These are phyloP conservation scores for Neofusicoccum parvum DNA, from an alignment of 2,329 filamentous ascomycete species.

Conservation along the genomic window DNA sequence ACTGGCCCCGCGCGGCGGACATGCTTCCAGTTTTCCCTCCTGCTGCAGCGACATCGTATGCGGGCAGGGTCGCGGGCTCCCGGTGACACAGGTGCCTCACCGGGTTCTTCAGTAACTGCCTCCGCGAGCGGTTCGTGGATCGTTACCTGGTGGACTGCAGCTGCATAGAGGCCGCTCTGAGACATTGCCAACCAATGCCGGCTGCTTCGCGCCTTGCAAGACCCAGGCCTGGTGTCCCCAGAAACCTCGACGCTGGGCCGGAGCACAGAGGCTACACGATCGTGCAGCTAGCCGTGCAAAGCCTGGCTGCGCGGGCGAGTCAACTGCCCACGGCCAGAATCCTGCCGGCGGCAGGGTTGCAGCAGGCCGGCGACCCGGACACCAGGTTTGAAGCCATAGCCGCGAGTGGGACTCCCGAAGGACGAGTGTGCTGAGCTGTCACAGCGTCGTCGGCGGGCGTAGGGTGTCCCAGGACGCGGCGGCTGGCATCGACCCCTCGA, in stretches of 20 bases:
- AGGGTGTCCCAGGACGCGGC: slow-evolving; percentile 1
- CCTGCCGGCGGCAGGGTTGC: slow-evolving; percentile 7
- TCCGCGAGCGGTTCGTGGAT: slow-evolving; percentile 19
- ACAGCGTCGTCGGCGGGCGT: slow-evolving; percentile 2
- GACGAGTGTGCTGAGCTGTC: slow-evolving; percentile 10
- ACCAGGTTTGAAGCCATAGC: slow-evolving; percentile 10
- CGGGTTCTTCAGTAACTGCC: slow-evolving; percentile 14
- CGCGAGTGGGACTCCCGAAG: not conserved
- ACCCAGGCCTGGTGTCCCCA: slow-evolving; percentile 13
- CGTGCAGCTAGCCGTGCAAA: slow-evolving; percentile 14
- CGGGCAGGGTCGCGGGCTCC: slow-evolving; percentile 5
- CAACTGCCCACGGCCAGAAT: not conserved
- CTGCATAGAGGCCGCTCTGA: slow-evolving; percentile 14
- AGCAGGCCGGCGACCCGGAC: slow-evolving; percentile 9
- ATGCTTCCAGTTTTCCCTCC: slow-evolving; percentile 10
- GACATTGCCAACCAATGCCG: slow-evolving; percentile 20
- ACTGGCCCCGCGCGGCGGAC: slow-evolving; percentile 1
- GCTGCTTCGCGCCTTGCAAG: slow-evolving; percentile 25
- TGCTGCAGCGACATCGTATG: slow-evolving; percentile 13
- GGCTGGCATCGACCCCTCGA: slow-evolving; percentile 9
- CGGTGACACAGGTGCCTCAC: slow-evolving; percentile 3
- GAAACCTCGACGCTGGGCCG: slow-evolving; percentile 17
- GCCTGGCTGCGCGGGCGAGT: slow-evolving; percentile 1
- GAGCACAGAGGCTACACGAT: slow-evolving; percentile 22
- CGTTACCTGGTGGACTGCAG: slow-evolving; percentile 12